Evolutionary conservation across 805 yeast species (phyloP), one percentile per base, ranked within the genome.

Genomic region (Saccharomycopsis capsularis): DNA sequence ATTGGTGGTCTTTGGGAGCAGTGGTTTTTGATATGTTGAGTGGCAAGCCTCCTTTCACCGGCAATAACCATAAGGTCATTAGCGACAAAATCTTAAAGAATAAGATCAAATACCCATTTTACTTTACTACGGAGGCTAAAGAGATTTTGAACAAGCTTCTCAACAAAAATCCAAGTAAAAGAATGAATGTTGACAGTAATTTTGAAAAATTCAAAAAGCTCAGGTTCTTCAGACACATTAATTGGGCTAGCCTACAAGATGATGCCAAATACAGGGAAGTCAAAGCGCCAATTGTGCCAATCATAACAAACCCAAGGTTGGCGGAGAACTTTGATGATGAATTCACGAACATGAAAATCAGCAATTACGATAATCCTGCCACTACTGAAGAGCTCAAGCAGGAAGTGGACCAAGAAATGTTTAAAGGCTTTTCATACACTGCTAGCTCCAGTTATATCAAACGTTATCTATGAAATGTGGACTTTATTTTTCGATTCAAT

Each of bases 1-100:
- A 88, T 63, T 87, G 95, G 85, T 88, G 95, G 88, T 86, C 95
- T 0, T 66, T 89, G 30, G 96, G 96, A 0, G 84, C 95, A 42
- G 82, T 88, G 4, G 68, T 82, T 43, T 85, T 68, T 58, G 95
- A 89, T 62, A 74, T 88, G 75, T 68, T 88, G 44, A 82, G 90
- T 0, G 96, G 96, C 0, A 73, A 81, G 42, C 95, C 96, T 0
- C 96, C 96, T 1, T 87, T 85, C 63, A 84, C 93, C 0, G 96
- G 96, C 2, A 81, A 76, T 47, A 85, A 83, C 58, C 82, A 84
- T 59, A 82, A 83, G 60, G 76, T 74, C 40, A 85, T 88, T 27
- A 73, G 84, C 67, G 86, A 83, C 54, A 88, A 86, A 62, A 82
- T 88, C 27, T 69, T 76, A 39, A 74, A 82, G 46, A 85, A 86